phyloP scores from a whole-genome alignment of 2,329 filamentous ascomycete species.

The Colletotrichum ledebouriae region DNA sequence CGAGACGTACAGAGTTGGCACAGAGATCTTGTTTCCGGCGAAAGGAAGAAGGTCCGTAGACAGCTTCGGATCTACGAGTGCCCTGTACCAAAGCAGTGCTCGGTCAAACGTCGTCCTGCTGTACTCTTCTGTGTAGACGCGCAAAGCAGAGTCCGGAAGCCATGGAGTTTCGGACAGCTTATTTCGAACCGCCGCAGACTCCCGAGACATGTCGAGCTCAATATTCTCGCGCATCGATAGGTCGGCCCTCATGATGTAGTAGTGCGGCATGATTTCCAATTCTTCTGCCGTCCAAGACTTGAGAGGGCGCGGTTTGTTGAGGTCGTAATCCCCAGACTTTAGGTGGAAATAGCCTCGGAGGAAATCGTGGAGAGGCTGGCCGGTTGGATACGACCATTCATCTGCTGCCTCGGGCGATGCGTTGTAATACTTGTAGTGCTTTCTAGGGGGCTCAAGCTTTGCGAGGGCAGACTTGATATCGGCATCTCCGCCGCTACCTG shows the following conservation, averaged over 20 bases:
- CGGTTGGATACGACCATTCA: constrained; percentile 48
- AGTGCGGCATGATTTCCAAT: constrained; percentile 72
- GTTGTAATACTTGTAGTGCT: constrained; percentile 80
- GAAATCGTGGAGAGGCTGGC: constrained; percentile 63
- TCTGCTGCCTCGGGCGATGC: constrained; percentile 63
- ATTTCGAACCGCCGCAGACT: not conserved
- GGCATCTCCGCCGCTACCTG: constrained; percentile 18
- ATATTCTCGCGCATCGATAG: constrained; percentile 72
- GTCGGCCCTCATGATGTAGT: constrained; percentile 75
- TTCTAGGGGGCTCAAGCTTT: constrained; percentile 67
- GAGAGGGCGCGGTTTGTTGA: constrained; percentile 67
- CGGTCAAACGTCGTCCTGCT: constrained; percentile 74
- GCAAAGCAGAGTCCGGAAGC: constrained; percentile 70
- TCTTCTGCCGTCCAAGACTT: constrained; percentile 68
- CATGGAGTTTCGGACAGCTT: constrained; percentile 53
- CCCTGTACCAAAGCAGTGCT: constrained; percentile 76
- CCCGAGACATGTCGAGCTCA: constrained; percentile 52
- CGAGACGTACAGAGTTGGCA: constrained; percentile 72
- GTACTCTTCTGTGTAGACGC: constrained; percentile 73
- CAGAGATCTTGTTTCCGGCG: constrained; percentile 71
- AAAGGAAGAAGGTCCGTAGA: constrained; percentile 69
- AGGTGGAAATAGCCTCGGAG: constrained; percentile 77
- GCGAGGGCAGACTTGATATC: constrained; percentile 71
- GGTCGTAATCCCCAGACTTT: constrained; percentile 73
- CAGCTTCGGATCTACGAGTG: constrained; percentile 62